Evolutionary conservation across 495 filamentous ascomycete species (phyloP).

Genomic region (Podospora pseudocomata): DNA sequence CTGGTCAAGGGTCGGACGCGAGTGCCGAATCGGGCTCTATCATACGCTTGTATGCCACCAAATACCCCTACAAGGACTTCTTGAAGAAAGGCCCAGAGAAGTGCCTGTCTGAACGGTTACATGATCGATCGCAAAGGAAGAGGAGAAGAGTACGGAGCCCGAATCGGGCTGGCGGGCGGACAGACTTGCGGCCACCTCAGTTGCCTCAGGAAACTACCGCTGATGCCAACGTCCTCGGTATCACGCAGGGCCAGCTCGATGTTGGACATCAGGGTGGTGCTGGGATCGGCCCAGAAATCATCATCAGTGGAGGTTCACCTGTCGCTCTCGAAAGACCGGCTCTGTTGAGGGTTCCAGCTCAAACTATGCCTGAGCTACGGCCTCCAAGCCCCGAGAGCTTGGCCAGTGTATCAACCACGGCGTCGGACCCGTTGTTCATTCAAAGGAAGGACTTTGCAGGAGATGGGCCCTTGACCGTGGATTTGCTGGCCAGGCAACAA

Average conservation of each 20-base stretch:
- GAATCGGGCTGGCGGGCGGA: neutral
- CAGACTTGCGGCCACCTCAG: neutral
- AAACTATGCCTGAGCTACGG: constrained; percentile 25
- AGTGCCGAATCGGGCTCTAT: constrained; percentile 11
- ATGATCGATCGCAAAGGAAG: constrained; percentile 24
- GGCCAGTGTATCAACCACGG: constrained; percentile 25
- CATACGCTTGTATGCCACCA: constrained; percentile 54
- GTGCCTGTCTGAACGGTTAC: constrained; percentile 41
- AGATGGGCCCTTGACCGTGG: constrained; percentile 12
- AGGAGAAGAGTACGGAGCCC: neutral
- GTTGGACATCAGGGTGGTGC: neutral
- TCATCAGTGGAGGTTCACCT: constrained; percentile 28
- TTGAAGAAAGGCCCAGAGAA: constrained; percentile 42
- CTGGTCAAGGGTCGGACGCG: neutral
- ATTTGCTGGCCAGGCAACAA: constrained; percentile 20
- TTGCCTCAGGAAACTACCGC: constrained; percentile 14
- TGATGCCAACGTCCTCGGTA: constrained; percentile 4
- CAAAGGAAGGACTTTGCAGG: constrained; percentile 8
- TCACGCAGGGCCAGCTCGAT: neutral
- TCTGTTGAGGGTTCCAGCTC: constrained; percentile 29
- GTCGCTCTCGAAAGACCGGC: constrained; percentile 3
- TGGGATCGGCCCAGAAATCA: constrained; percentile 31
- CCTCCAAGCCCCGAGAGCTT: constrained; percentile 33
- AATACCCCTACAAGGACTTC: constrained; percentile 49
- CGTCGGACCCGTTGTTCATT: constrained; percentile 30